Conservation (phyloP, 495 filamentous ascomycete genomes). For the Hypoxylon intermedium region DNA sequence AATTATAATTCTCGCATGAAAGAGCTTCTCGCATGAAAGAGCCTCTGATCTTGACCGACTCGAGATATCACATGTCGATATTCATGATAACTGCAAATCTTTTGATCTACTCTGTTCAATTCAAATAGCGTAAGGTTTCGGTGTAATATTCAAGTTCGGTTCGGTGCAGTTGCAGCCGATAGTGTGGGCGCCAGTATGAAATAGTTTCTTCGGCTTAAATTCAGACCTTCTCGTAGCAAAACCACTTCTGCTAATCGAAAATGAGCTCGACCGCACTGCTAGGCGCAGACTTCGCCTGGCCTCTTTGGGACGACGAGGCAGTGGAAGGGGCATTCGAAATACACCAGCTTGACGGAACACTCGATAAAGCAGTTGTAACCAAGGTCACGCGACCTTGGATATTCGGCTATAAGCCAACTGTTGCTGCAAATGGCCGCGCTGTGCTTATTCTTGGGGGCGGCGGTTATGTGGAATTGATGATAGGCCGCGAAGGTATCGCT, state of each 20-base stretch:
- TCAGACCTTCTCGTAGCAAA: neutral
- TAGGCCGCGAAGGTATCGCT: constrained; percentile 26
- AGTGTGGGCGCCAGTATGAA: no score
- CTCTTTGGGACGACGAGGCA: constrained; percentile 7
- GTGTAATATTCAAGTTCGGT: no score
- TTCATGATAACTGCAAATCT: no score
- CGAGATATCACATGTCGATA: no score
- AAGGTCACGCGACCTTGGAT: constrained; percentile 26
- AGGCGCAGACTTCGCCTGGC: constrained; percentile 15
- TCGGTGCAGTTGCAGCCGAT: no score
- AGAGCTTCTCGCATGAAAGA: no score
- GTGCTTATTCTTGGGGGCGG: constrained; percentile 29
- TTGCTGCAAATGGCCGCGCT: constrained; percentile 13
- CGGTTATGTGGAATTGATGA: constrained; percentile 29
- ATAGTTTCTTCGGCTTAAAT: no score
- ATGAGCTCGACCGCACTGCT: neutral
- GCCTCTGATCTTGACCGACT: no score
- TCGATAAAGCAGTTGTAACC: constrained; percentile 4
- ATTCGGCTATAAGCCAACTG: constrained; percentile 23
- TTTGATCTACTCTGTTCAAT: no score
- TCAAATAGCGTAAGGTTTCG: no score
- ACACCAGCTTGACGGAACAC: constrained; percentile 1
- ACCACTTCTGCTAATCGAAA: neutral
- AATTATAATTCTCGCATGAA: no score
- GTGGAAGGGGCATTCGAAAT: constrained; percentile 6